These are phyloP conservation scores for Trichoderma sp. DNA, from an alignment of 2,329 filamentous ascomycete genomes.

Conservation along the genomic window DNA sequence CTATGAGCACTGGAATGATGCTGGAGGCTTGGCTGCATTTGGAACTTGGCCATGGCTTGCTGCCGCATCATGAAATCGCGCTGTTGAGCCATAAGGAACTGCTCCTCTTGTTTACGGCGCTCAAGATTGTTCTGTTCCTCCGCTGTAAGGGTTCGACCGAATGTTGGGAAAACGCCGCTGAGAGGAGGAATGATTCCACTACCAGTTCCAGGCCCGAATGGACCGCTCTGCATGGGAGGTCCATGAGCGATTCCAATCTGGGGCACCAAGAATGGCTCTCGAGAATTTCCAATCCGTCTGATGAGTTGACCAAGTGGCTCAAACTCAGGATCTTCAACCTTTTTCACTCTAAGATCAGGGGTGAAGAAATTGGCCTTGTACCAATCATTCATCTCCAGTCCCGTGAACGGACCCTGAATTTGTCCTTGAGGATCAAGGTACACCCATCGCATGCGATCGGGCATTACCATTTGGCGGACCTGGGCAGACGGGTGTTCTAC, in stretches of 20 bases:
- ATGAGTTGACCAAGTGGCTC: slow-evolving; percentile 95
- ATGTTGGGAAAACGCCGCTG: slow-evolving; percentile 90
- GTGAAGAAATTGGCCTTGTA: slow-evolving; percentile 99
- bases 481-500: slow-evolving; percentile 63
- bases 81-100: slow-evolving; percentile 94
- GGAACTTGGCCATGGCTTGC: slow-evolving; percentile 74
- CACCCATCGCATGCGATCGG: slow-evolving; percentile 97
- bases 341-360: slow-evolving; percentile 90
- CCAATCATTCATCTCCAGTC: slow-evolving; percentile 99
- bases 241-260: slow-evolving; percentile 96
- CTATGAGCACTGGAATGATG: slow-evolving; percentile 96
- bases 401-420: slow-evolving; percentile 92
- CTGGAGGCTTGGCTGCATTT: slow-evolving; percentile 64
- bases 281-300: slow-evolving; percentile 91
- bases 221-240: slow-evolving; percentile 57
- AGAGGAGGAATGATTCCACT: slow-evolving; percentile 81
- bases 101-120: slow-evolving; percentile 95
- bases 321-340: slow-evolving; percentile 89
- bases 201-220: slow-evolving; percentile 52
- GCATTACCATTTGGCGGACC: slow-evolving; percentile 95
- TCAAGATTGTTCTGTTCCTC: slow-evolving; percentile 98
- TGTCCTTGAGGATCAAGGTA: slow-evolving; percentile 93
- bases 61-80: slow-evolving; percentile 90
- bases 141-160: slow-evolving; percentile 92
- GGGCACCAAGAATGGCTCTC: slow-evolving; percentile 95